Evolutionary conservation across 2,329 filamentous ascomycete species (phyloP), one percentile per base, ranked within the genome.

Genomic region (Zasmidium cellare): DNA sequence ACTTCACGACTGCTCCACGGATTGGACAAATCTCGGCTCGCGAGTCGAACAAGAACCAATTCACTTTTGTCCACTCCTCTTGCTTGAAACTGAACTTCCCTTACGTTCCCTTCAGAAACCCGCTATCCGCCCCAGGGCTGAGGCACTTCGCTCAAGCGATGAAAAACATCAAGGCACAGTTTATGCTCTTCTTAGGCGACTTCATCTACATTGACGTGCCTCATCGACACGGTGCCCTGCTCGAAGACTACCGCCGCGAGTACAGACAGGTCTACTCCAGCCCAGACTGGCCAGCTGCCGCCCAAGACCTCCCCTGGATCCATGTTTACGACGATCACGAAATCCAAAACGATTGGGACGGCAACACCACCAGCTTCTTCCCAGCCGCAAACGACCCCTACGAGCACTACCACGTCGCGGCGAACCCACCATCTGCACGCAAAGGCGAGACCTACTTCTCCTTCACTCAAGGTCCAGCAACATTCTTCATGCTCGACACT

Each of bases 251-350:
- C 73, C 85, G 92, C 51, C 86, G 91, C 70, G 92, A 97, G 71
- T 99, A 99, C 71, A 87, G 93, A 19, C 91, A 96, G 67, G 87
- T 97, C n/a, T 99, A 99, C 70, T 89, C 91, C 0, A 96, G 92
- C 2, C 93, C 93, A 0, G 93, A 96, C 64, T 99, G 94, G 94
- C 80, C 84, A 1, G 78, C 85, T 0, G 86, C 90, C 11, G 86
- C 86, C 0, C 82, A 88, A 65, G 87, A 91, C 55, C 79, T 97
- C n/a, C 96, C 92, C 67, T 99, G 94, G 94, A 91, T 97, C 46
- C 94, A 99, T 70, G 92, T 96, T 1, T 84, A 97, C 6, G 94
- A 99, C 70, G 94, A 99, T 72, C 94, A 99, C 69, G 94, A 99
- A 72, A 97, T 99, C 61, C 84, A 84, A 3, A 97, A 99, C 67